These are phyloP conservation scores for Epichloe gansuensis DNA, from an alignment of 2,329 filamentous ascomycete species.

Conservation along the genomic window DNA sequence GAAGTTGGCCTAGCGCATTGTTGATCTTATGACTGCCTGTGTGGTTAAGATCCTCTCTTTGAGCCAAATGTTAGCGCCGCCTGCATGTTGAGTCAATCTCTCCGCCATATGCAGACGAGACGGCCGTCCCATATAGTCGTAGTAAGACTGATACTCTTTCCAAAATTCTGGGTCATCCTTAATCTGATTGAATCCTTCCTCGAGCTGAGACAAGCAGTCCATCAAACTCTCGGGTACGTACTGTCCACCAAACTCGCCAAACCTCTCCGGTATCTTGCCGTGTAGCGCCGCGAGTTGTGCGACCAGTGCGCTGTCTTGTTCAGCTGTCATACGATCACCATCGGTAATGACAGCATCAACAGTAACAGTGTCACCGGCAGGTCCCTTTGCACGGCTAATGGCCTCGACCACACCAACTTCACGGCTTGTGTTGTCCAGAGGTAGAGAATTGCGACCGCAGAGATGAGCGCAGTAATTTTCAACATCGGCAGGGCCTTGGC, in stretches of 20 bases:
- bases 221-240: constrained; percentile 97
- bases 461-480: constrained; percentile 75
- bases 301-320: constrained; percentile 49
- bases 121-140: constrained; percentile 92
- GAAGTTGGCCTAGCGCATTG: constrained; percentile 87
- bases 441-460: constrained; percentile 32
- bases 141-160: constrained; percentile 93
- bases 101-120: constrained; percentile 84
- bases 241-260: constrained; percentile 93
- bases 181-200: constrained; percentile 80
- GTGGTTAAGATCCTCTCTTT: constrained; percentile 97
- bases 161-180: constrained; percentile 85
- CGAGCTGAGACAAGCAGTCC: constrained; percentile 87
- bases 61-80: constrained; percentile 92
- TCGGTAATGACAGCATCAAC: constrained; percentile 52
- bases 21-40: constrained; percentile 99
- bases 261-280: constrained; percentile 67
- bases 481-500: constrained; percentile 49
- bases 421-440: constrained; percentile 33
- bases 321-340: constrained; percentile 50
- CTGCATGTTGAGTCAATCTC: constrained; percentile 75
- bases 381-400: constrained; percentile 39
- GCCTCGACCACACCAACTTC: constrained; percentile 63
- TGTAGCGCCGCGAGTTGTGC: constrained; percentile 79
- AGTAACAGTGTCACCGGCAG: constrained; percentile 30